Evolutionary conservation across 352 stramenopile genomes (phyloP).

Genomic region (Phytophthora fragariae): DNA sequence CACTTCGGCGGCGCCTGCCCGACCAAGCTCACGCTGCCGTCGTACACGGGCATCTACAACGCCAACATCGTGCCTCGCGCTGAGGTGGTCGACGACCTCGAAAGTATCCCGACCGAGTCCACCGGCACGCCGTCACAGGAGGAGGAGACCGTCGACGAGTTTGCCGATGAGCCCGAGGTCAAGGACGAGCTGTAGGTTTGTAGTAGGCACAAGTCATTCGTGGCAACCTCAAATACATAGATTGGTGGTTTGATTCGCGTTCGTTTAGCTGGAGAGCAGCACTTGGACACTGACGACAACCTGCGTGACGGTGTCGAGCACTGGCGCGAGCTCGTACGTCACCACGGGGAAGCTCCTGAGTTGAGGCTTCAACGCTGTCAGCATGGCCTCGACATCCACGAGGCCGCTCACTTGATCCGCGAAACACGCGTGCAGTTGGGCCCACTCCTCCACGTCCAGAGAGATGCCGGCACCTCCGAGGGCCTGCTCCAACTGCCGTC

Average conservation of each 20-base stretch:
- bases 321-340: slow-evolving; percentile 60
- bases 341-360: slow-evolving; percentile 44
- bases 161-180: slow-evolving; percentile 51
- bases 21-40: slow-evolving; percentile 75
- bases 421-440: slow-evolving; percentile 54
- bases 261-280: slow-evolving; percentile 29
- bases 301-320: slow-evolving; percentile 66
- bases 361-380: slow-evolving; percentile 44
- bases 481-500: slow-evolving; percentile 49
- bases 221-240: slow-evolving; percentile 28
- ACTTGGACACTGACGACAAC: slow-evolving; percentile 63
- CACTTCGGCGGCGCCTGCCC: slow-evolving; percentile 77
- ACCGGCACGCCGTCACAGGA: slow-evolving; percentile 24
- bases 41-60: slow-evolving; percentile 65
- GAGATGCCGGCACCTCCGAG: slow-evolving; percentile 40
- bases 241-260: slow-evolving; percentile 19
- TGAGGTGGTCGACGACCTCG: slow-evolving; percentile 37
- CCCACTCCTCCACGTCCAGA: slow-evolving; percentile 53
- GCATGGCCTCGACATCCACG: slow-evolving; percentile 50
- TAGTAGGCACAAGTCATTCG: slow-evolving; percentile 15
- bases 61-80: slow-evolving; percentile 64
- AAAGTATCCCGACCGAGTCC: slow-evolving; percentile 35
- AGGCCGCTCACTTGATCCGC: slow-evolving; percentile 46
- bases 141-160: slow-evolving; percentile 50
- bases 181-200: slow-evolving; percentile 63